These are phyloP conservation scores for Fusarium camptoceras DNA, from an alignment of 2,329 filamentous ascomycete genomes.

Conservation along the genomic window DNA sequence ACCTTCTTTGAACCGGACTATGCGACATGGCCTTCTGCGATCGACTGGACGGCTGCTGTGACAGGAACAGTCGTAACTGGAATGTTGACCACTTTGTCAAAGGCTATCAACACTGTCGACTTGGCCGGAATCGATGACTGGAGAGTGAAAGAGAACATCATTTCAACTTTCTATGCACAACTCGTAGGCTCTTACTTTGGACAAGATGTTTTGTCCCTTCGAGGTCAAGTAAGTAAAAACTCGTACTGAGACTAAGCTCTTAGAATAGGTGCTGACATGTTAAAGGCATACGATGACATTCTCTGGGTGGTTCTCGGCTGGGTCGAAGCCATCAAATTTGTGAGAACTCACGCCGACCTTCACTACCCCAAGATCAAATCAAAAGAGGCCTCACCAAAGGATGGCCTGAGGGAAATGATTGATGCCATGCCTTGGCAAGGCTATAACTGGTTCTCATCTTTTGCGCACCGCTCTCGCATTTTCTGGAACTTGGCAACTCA, in stretches of 20 bases:
- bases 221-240: slow-evolving; percentile 61
- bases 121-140: slow-evolving; percentile 53
- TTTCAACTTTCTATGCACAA: slow-evolving; percentile 85
- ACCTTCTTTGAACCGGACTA: slow-evolving; percentile 81
- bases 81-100: slow-evolving; percentile 76
- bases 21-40: slow-evolving; percentile 85
- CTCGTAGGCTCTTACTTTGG: slow-evolving; percentile 84
- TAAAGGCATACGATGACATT: slow-evolving; percentile 91
- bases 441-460: slow-evolving; percentile 77
- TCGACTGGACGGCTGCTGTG: slow-evolving; percentile 95
- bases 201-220: slow-evolving; percentile 80
- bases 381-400: slow-evolving; percentile 23
- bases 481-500: slow-evolving; percentile 85
- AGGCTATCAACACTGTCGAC: slow-evolving; percentile 59
- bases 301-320: slow-evolving; percentile 94
- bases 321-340: slow-evolving; percentile 84
- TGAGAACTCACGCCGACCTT: slow-evolving; percentile 73
- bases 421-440: slow-evolving; percentile 76
- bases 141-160: slow-evolving; percentile 77
- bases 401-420: slow-evolving; percentile 50
- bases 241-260: fast-evolving
- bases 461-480: slow-evolving; percentile 83
- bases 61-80: slow-evolving; percentile 82
- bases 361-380: slow-evolving; percentile 62
- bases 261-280: not conserved